These are phyloP conservation scores for Clitoria ternatea DNA, from an alignment of 306 rosid genomes.

Conservation along the genomic window DNA sequence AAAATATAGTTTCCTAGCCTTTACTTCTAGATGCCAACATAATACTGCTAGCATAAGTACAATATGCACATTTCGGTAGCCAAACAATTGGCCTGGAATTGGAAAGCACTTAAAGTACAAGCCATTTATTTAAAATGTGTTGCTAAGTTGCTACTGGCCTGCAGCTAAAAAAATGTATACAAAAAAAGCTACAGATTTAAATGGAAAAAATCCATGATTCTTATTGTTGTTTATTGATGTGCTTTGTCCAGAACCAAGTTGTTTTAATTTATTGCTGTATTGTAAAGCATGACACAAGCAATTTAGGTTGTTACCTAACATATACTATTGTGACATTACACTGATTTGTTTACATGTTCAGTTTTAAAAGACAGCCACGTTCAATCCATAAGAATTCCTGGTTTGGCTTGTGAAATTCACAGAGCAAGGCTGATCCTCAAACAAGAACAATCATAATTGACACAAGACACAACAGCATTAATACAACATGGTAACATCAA, in stretches of 20 bases:
- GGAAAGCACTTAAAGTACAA: too few species aligned
- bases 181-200: background rate
- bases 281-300: background rate
- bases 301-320: background rate
- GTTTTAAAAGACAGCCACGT: background rate
- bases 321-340: background rate
- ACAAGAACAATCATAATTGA: background rate
- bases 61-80: background rate
- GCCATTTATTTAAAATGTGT: background rate
- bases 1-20: background rate
- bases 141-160: background rate
- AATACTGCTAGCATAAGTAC: constrained; percentile 1
- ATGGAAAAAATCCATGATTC: background rate
- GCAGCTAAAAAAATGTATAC: background rate
- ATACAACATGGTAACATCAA: background rate
- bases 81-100: background rate
- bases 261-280: background rate
- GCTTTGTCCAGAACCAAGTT: background rate
- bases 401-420: background rate
- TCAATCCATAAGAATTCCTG: background rate
- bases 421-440: constrained; percentile 5
- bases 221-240: background rate
- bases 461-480: constrained; percentile 7
- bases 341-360: background rate
- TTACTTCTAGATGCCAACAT: constrained; percentile 4